Evolutionary conservation across 176 grass and related monocot species (phyloP).

Genomic region (Chrysopogon serrulatus): DNA sequence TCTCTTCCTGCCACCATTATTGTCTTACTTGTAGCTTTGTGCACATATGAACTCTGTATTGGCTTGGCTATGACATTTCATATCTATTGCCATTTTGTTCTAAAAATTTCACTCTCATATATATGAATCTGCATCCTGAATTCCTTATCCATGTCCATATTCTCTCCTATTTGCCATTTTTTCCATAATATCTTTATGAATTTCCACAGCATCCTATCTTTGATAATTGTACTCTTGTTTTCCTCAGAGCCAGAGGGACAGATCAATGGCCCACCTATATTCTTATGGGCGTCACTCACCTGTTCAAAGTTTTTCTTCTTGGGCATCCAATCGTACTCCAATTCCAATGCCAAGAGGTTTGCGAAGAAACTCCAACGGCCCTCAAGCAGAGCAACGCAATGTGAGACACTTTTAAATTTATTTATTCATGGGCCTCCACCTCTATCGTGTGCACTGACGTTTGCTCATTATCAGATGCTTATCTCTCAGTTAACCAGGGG

Average conservation of each 20-base stretch:
- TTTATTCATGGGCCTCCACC: conserved; percentile 1
- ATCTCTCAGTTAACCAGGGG: conserved; percentile 60
- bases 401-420: conserved; percentile 36
- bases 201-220: conserved; percentile 6
- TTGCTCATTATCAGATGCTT: conserved; percentile 48
- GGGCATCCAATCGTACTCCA: background rate
- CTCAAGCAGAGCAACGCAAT: conserved; percentile 52
- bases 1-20: background rate
- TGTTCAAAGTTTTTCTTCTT: conserved; percentile 31
- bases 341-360: conserved; percentile 33
- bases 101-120: background rate
- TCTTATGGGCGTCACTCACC: conserved; percentile 24
- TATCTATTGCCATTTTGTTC: background rate
- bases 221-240: conserved; percentile 9
- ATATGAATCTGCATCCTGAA: background rate
- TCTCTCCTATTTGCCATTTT: background rate
- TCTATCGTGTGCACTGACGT: conserved; percentile 13
- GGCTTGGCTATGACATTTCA: background rate
- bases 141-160: background rate
- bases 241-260: conserved; percentile 56
- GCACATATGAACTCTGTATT: background rate
- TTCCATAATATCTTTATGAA: background rate
- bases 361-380: conserved; percentile 37
- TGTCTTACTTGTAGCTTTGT: background rate
- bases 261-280: conserved; percentile 63